Base-by-base conservation (phyloP, 139 green algal genomes). In the Chlamydomonas sphaeroides region DNA sequence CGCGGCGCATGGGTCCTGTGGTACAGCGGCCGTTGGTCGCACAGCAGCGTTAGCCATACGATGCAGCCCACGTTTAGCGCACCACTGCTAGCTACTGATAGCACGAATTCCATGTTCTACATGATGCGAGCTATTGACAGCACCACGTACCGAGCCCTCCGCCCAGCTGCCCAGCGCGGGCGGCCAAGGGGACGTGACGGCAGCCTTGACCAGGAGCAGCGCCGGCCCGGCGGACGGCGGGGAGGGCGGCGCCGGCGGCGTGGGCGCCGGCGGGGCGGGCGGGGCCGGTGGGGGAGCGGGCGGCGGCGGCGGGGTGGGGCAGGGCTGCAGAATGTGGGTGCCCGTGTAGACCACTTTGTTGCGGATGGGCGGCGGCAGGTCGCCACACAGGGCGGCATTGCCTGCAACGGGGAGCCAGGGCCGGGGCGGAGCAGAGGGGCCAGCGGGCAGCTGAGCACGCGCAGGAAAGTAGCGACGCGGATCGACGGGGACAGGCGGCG, bases 381-480 rank as follows among this genome's bases (percentile, higher is more conserved):
- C 51, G 11, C 73, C 73, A 7, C 73, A 80, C 28, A 80, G 53
- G 8, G 38, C 51, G 1, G 57, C 53, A 57, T 70, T 69, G 59
- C 33, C 33, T n/a, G 36, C 25, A 61, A 42, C 49, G 15, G 45
- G 32, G 28, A 59, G 76, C 8, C 26, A 1, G 3, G 70, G 28
- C 21, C n/a, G 45, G 45, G n/a, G n/a, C n/a, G n/a, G n/a, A n/a
- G n/a, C n/a, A n/a, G n/a, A n/a, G n/a, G n/a, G n/a, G n/a, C n/a
- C n/a, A n/a, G n/a, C n/a, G n/a, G n/a, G n/a, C n/a, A n/a, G n/a
- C n/a, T n/a, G n/a, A n/a, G n/a, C n/a, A n/a, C n/a, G n/a, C n/a
- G n/a, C n/a, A n/a, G n/a, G n/a, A n/a, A n/a, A n/a, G n/a, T n/a
- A n/a, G n/a, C n/a, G n/a, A n/a, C n/a, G n/a, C n/a, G n/a, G n/a